Percentiles rank a stretch among this genome's conserved stretches.
Evolutionary conservation across 805 yeast species (phyloP).

Genomic region (Yarrowia deformans): DNA sequence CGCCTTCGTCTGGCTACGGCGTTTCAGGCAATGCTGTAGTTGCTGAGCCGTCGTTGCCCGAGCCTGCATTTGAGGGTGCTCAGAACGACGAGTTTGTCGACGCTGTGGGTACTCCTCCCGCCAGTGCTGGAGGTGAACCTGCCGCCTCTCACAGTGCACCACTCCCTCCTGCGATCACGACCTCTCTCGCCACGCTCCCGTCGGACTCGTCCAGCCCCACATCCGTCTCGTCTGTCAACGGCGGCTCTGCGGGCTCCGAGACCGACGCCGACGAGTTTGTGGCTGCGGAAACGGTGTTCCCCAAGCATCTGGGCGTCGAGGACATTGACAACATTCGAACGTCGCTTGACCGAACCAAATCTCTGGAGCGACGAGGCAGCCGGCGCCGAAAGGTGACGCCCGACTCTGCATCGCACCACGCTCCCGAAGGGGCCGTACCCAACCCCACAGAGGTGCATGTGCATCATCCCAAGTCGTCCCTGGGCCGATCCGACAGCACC

Average conservation of each 20-base stretch:
- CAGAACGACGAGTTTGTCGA: not conserved
- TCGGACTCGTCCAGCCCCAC: conserved; percentile 9
- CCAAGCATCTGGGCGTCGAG: conserved; percentile 48
- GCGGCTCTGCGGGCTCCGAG: conserved; percentile 24
- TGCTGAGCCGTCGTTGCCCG: not conserved
- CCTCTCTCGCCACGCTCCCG: not conserved
- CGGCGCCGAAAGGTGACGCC: conserved; percentile 41
- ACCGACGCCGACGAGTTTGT: conserved; percentile 41
- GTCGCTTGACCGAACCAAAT: conserved; percentile 50
- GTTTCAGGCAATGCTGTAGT: conserved; percentile 11
- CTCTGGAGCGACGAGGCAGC: conserved; percentile 50
- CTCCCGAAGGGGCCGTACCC: conserved; percentile 43
- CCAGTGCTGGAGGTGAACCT: not conserved
- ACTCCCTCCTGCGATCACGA: not conserved
- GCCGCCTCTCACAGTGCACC: no score
- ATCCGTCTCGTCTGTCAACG: conserved; percentile 13
- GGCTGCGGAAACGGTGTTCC: conserved; percentile 50
- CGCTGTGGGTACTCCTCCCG: not conserved
- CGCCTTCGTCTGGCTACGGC: not conserved
- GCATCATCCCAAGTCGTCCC: conserved; percentile 37
- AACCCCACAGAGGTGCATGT: conserved; percentile 48
- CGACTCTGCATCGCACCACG: not conserved
- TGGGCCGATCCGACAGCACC: conserved; percentile 22
- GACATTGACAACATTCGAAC: conserved; percentile 50
- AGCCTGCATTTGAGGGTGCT: not conserved